Base-by-base conservation (phyloP, 1,284 basidiomycete genomes). In the Leucoagaricus sp. region DNA sequence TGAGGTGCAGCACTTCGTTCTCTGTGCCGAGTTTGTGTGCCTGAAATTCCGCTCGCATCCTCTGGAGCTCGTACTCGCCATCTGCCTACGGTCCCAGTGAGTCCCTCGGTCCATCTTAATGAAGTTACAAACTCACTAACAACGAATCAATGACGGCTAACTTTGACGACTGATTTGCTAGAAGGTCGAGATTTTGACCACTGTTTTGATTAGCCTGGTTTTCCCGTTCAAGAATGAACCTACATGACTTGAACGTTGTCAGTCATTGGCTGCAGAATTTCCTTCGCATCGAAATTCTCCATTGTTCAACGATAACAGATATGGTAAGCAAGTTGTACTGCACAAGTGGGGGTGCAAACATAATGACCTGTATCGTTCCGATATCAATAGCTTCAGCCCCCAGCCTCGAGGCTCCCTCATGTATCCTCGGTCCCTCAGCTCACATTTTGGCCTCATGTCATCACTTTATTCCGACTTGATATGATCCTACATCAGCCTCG, bases 401-500 rank as follows among this genome's bases (percentile, higher is more conserved):
- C 5, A 31, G 47, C 54, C 54, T 55, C 47, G 38, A 31, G 53
- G 47, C 21, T 13, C 15, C 46, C 54, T 44, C 54, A 45, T 49
- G 54, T 12, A 17, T 23, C 41, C 9, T 3, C 17, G 4, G 19
- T 41, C 40, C 10, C 45, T 15, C 15, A 15, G n/a, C 34, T 8
- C 23, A 29, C 42, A 29, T 26, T 26, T 25, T 38, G 12, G 21
- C 15, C 41, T 23, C n/a, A 42, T 10, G 19, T 42, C 9, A 17
- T n/a, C n/a, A 28, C 8, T 44, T 49, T 48, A 46, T 7, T 46
- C 26, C 23, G 34, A 51, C 55, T 51, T 50, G 40, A 56, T 28
- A 23, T 13, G 28, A 29, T 44, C 26, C 46, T 45, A 29, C 58
- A 60, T 61, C 53, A 57, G 59, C 59, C 50, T 46, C 51, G 23